Conservation (phyloP, 306 rosid species). For the Astragalus membranaceus region DNA sequence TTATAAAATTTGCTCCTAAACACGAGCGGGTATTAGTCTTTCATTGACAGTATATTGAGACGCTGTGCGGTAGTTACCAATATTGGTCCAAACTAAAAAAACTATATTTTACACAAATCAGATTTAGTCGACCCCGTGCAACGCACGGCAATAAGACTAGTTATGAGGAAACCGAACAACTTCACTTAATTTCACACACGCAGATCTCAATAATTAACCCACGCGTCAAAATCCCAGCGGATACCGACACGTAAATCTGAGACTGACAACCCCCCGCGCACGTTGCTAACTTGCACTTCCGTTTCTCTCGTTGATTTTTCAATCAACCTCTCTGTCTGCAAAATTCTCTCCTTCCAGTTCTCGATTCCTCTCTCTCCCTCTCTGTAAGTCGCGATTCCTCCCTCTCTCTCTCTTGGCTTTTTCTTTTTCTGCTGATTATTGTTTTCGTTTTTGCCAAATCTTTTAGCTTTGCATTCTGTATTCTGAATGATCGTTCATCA, state of each 20-base stretch:
- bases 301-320: neutral
- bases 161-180: no score
- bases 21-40: no score
- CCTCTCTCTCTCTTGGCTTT: neutral
- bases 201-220: neutral
- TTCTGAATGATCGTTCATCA: slow-evolving; percentile 7
- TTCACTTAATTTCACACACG: neutral
- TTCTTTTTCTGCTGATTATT: neutral
- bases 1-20: no score
- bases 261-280: slow-evolving; percentile 2
- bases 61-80: no score
- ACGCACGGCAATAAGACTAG: no score
- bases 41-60: no score
- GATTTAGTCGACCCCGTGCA: no score
- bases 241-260: slow-evolving; percentile 8
- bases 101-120: no score
- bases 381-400: slow-evolving; percentile 15
- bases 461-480: neutral
- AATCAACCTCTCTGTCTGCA: neutral
- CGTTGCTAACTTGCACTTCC: slow-evolving; percentile 33
- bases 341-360: slow-evolving; percentile 8
- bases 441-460: neutral
- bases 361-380: slow-evolving; percentile 17
- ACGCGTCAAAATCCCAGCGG: neutral
- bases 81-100: no score